These are phyloP conservation scores for Picochlorum costavermella DNA, from an alignment of 139 green algal species.

Conservation along the genomic window DNA sequence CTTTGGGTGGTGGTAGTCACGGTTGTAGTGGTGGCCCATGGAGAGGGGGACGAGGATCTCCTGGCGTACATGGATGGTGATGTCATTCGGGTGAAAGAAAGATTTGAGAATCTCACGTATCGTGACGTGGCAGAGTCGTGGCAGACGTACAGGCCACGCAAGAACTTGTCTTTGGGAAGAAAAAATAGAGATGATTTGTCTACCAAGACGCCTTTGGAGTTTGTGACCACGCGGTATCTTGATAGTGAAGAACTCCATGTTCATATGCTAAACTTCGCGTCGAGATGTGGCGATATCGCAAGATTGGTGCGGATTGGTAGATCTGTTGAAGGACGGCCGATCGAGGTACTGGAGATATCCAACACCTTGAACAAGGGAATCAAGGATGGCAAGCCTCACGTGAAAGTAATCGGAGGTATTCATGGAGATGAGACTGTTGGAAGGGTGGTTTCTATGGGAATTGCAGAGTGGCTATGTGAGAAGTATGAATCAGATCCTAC, in stretches of 20 bases:
- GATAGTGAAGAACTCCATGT: slow-evolving; percentile 5
- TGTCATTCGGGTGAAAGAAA: too few species aligned
- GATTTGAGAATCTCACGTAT: too few species aligned
- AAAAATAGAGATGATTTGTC: too few species aligned
- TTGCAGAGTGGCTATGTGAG: slow-evolving; percentile 74
- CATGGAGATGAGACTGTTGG: slow-evolving; percentile 84
- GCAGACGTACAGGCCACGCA: too few species aligned
- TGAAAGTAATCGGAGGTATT: slow-evolving; percentile 72
- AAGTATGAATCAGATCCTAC: slow-evolving; percentile 31
- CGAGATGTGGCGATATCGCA: slow-evolving; percentile 7
- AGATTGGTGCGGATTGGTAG: slow-evolving; percentile 3
- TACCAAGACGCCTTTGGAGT: background rate
- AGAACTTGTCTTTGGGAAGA: too few species aligned
- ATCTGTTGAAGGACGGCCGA: slow-evolving; percentile 5
- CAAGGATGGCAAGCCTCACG: slow-evolving; percentile 44
- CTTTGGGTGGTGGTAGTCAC: too few species aligned
- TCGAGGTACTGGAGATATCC: slow-evolving; percentile 61
- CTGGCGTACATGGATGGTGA: too few species aligned
- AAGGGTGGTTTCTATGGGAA: slow-evolving; percentile 56
- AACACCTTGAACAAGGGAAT: slow-evolving; percentile 25
- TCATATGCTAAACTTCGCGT: slow-evolving; percentile 2
- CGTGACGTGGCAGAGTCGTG: too few species aligned
- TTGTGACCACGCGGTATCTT: background rate
- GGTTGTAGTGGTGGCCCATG: too few species aligned
- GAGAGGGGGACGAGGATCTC: too few species aligned